Base-by-base conservation (phyloP, 192 early-diverging fungal genomes). In the Cetraspora pellucida region DNA sequence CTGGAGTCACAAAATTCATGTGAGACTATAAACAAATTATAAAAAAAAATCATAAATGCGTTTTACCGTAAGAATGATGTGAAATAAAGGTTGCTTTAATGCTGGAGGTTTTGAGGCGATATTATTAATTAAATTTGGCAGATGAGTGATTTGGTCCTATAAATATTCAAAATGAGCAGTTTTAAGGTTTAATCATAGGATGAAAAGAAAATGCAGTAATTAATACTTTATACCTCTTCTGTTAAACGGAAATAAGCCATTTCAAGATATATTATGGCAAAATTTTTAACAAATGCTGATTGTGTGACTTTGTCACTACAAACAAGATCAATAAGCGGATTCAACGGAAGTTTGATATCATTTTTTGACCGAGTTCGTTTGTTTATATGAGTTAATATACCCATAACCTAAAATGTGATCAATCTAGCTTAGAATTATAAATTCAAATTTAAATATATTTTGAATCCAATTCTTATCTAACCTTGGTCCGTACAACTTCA, bases 211-310 rank as follows among this genome's bases (percentile, higher is more conserved):
- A n/a, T 28, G 19, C 6, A 65, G 7, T 44, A 21, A n/a, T 3
- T 6, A 19, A 19, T 65, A 65, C 78, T 74, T 8, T 77, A 75
- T 75, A 90, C 87, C 47, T 88, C 79, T 1, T 81, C 60, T 0
- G 75, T 58, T 28, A 90, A 68, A 6, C 90, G 80, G 17, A 80
- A 80, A 31, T 93, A 85, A 0, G 89, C 95, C 87, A 95, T 93
- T 23, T 95, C 89, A 3, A 98, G 72, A 58, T 95, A 98, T 75
- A 98, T 90, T 6, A 97, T 82, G 11, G 89, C 87, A 78, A 98
- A 93, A 78, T 91, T 92, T 59, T 89, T 90, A 17, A 95, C 88
- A 59, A 94, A 84, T 14, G 80, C 75, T 0, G 82, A 77, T 0
- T 80, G 64, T 10, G 59, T 74, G 1, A 78, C 66, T 16, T 84